Percentiles rank a stretch among this genome's conserved stretches.
phyloP scores from a whole-genome alignment of 805 yeast genomes.

The Starmerella scarabaei region DNA sequence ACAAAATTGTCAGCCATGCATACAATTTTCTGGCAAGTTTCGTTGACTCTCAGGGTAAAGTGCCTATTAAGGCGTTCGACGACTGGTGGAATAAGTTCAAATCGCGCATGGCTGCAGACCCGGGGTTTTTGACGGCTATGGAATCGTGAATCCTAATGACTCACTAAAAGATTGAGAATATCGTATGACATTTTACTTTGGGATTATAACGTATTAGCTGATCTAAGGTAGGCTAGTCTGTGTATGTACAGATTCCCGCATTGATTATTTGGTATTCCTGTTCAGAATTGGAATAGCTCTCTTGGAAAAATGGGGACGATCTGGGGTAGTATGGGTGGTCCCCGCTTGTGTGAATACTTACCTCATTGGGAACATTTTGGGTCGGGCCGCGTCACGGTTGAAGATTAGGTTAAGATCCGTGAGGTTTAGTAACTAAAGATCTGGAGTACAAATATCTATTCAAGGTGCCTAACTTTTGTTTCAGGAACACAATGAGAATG shows the following conservation, averaged over 20 bases:
- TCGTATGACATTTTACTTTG: background rate
- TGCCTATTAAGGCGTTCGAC: slow-evolving; percentile 76
- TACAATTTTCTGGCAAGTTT: slow-evolving; percentile 86
- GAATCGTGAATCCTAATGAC: background rate
- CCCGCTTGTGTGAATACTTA: background rate
- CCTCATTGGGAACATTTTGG: no score
- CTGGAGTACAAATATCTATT: background rate
- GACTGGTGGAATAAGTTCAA: slow-evolving; percentile 91
- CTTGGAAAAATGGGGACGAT: no score
- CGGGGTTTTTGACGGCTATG: slow-evolving; percentile 50
- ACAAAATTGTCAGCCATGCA: slow-evolving; percentile 81
- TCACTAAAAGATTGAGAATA: background rate
- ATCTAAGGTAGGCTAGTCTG: background rate
- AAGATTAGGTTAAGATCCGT: background rate
- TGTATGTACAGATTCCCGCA: background rate
- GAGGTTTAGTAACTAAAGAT: background rate
- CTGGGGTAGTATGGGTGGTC: no score
- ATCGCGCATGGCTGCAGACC: slow-evolving; percentile 61
- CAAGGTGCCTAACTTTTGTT: no score
- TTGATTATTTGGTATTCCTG: no score
- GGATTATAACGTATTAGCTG: background rate
- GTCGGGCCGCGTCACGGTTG: no score
- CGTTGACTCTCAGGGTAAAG: slow-evolving; percentile 64
- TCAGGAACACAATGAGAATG: no score
- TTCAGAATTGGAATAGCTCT: no score